Percentiles rank a stretch among this genome's conserved stretches.
Conservation (phyloP, 2,329 filamentous ascomycete genomes). For the Dendrostoma leiphaemia region DNA sequence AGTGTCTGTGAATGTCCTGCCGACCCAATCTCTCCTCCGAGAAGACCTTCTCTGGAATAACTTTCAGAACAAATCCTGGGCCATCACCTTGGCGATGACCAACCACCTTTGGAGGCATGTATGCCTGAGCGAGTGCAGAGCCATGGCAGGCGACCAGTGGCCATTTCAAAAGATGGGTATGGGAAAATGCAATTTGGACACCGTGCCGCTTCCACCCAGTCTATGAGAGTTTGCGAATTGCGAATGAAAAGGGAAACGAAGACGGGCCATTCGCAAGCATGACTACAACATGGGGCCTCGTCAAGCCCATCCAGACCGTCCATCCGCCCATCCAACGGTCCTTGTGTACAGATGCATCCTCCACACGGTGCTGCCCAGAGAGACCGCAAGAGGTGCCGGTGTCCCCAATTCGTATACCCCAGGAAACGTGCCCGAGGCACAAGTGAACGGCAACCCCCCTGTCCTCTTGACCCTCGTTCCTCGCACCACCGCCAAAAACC, state of each 20-base stretch:
- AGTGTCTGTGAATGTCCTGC: no score
- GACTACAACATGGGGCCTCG: constrained; percentile 8
- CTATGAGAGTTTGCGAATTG: constrained; percentile 25
- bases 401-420: constrained; percentile 3
- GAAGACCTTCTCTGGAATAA: no score
- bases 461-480: no score
- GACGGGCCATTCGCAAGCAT: constrained; percentile 8
- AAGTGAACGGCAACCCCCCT: no score
- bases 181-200: constrained; percentile 14
- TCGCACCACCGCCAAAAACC: no score
- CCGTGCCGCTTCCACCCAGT: constrained; percentile 24
- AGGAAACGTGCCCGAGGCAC: not conserved
- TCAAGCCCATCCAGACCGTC: constrained; percentile 1
- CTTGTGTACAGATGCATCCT: constrained; percentile 6
- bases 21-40: no score
- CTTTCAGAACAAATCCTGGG: no score
- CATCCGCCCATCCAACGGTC: constrained; percentile 11
- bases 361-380: not conserved
- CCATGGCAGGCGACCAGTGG: no score
- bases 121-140: no score
- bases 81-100: no score
- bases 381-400: no score
- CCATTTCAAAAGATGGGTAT: not conserved
- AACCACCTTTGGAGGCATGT: no score
- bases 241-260: constrained; percentile 17